Percentiles rank a stretch among this genome's conserved stretches.
phyloP scores from a whole-genome alignment of 139 green algal genomes.

The Tetraselmis chui region DNA sequence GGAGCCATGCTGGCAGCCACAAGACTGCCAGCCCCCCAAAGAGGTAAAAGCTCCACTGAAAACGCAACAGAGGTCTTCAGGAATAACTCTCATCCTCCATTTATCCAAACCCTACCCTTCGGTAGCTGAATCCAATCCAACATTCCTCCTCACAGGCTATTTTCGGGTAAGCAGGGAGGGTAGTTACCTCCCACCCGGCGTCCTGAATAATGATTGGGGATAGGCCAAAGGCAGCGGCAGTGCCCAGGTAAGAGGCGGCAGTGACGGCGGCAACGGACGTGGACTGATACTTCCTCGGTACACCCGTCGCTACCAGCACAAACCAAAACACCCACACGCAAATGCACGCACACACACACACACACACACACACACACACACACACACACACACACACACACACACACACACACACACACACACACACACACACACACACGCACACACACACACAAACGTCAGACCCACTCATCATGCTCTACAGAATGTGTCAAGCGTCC shows the following conservation, averaged over 20 bases:
- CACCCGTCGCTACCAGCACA: constrained; percentile 4
- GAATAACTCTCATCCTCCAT: too few species aligned
- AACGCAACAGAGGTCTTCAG: too few species aligned
- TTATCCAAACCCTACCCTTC: too few species aligned
- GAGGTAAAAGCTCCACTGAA: constrained; percentile 62
- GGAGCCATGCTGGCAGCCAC: constrained; percentile 64
- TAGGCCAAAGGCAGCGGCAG: constrained; percentile 56
- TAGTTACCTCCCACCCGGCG: constrained; percentile 35
- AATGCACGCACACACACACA: neutral
- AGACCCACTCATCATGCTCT: too few species aligned
- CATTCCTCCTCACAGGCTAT: too few species aligned
- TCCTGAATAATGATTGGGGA: constrained; percentile 51
- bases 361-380: neutral
- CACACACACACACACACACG: neutral
- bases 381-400: neutral
- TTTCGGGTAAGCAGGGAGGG: too few species aligned
- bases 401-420: neutral
- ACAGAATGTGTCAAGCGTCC: too few species aligned
- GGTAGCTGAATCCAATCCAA: too few species aligned
- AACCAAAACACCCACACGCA: neutral
- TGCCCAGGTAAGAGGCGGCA: constrained; percentile 62
- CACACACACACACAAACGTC: too few species aligned
- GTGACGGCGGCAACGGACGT: constrained; percentile 64
- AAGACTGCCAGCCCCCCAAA: constrained; percentile 50
- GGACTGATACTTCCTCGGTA: constrained; percentile 35